Evolutionary conservation across 768 basidiomycete genomes (phyloP).

Genomic region (Lactarius evosmus): DNA sequence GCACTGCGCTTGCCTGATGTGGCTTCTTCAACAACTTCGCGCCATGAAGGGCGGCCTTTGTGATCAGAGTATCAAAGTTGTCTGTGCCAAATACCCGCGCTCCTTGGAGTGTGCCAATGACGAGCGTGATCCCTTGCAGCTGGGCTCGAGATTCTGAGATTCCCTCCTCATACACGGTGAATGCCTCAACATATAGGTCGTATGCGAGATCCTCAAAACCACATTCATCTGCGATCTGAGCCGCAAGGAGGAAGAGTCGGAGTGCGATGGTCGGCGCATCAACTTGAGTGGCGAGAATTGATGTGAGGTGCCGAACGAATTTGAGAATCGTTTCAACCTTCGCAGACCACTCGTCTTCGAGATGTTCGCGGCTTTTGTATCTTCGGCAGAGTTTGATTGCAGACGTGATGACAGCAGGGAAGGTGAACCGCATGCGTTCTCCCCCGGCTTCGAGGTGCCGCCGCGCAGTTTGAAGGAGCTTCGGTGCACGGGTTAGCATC

Average conservation of each 20-base stretch:
- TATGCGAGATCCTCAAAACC: slow-evolving; percentile 95
- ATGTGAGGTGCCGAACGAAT: slow-evolving; percentile 90
- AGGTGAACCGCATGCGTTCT: slow-evolving; percentile 94
- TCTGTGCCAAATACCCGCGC: slow-evolving; percentile 90
- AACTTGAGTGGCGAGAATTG: slow-evolving; percentile 88
- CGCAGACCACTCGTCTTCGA: slow-evolving; percentile 80
- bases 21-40: slow-evolving; percentile 97
- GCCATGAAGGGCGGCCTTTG: slow-evolving; percentile 97
- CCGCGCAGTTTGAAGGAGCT: slow-evolving; percentile 91
- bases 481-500: slow-evolving; percentile 7
- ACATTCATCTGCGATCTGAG: slow-evolving; percentile 92
- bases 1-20: slow-evolving; percentile 93
- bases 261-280: slow-evolving; percentile 92
- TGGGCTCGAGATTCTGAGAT: slow-evolving; percentile 96
- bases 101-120: slow-evolving; percentile 87
- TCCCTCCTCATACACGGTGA: slow-evolving; percentile 96
- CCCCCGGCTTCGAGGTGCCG: slow-evolving; percentile 88
- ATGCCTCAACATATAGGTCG: slow-evolving; percentile 96
- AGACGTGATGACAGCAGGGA: slow-evolving; percentile 92
- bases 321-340: slow-evolving; percentile 89
- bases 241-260: slow-evolving; percentile 91
- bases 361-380: slow-evolving; percentile 78
- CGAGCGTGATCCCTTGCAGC: slow-evolving; percentile 92
- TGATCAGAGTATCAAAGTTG: slow-evolving; percentile 96
- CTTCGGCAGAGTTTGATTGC: slow-evolving; percentile 89